These are phyloP conservation scores for Peronospora tabacina DNA, from an alignment of 352 stramenopile genomes.

Conservation along the genomic window DNA sequence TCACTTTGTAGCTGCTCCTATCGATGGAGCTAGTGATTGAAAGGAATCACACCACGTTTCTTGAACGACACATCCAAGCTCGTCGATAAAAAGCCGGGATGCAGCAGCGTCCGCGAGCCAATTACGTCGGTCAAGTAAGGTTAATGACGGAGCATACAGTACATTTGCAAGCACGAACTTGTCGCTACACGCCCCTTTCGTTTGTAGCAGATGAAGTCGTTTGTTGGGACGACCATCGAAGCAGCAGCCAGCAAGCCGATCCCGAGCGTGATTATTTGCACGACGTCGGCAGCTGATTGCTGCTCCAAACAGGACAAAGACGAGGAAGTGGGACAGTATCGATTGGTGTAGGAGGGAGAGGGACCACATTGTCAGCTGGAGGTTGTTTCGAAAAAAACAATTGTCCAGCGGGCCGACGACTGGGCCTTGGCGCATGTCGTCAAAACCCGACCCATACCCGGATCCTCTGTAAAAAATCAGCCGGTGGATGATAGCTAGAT, in stretches of 20 bases:
- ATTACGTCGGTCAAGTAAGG: neutral
- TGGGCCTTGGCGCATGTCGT: no score
- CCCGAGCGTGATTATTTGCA: no score
- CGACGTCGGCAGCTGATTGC: no score
- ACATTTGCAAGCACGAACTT: neutral
- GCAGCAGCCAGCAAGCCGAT: constrained; percentile 13
- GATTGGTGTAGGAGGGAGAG: neutral
- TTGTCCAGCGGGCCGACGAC: constrained; percentile 17
- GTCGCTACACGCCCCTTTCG: neutral
- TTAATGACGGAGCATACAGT: constrained; percentile 16
- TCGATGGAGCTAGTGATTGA: neutral
- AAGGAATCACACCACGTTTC: neutral
- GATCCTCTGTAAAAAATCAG: constrained; percentile 11
- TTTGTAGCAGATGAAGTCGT: no score
- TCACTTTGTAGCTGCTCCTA: constrained; percentile 11
- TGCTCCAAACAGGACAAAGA: no score
- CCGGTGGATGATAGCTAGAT: constrained; percentile 24
- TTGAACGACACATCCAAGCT: no score
- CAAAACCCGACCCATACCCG: constrained; percentile 12
- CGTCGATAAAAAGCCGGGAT: constrained; percentile 1
- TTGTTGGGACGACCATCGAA: neutral
- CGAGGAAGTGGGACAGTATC: no score
- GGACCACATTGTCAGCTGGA: neutral
- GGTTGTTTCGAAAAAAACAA: neutral
- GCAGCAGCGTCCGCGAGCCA: constrained; percentile 1